These are phyloP conservation scores for Pleurotus tuoliensis DNA, from an alignment of 768 basidiomycete genomes.

Conservation along the genomic window DNA sequence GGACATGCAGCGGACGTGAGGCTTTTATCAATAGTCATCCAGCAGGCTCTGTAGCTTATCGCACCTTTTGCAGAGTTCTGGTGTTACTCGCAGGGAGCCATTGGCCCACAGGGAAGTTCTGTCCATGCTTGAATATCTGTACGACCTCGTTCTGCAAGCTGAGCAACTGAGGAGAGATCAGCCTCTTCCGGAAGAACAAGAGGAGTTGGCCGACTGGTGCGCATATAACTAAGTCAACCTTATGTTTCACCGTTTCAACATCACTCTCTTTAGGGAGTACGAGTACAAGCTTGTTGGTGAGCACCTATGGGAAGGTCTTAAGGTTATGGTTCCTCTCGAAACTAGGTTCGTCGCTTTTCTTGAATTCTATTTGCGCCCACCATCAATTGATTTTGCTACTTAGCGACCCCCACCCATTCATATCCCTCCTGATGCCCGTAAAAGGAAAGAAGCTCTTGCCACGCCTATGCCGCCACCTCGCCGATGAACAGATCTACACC, in stretches of 20 bases:
- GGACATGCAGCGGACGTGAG: slow-evolving; percentile 55
- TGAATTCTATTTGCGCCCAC: background rate
- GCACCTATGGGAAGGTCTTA: slow-evolving; percentile 73
- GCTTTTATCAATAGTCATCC: background rate
- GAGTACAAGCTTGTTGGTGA: slow-evolving; percentile 59
- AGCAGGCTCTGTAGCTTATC: background rate
- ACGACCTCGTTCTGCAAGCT: slow-evolving; percentile 77
- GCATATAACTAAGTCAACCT: slow-evolving; percentile 17
- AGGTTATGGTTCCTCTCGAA: slow-evolving; percentile 89
- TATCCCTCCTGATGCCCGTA: slow-evolving; percentile 79
- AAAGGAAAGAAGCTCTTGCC: slow-evolving; percentile 95
- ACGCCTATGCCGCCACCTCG: slow-evolving; percentile 81
- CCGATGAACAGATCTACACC: slow-evolving; percentile 75
- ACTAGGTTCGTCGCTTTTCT: slow-evolving; percentile 61
- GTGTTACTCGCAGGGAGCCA: slow-evolving; percentile 64
- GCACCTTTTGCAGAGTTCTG: slow-evolving; percentile 41
- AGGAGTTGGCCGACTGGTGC: slow-evolving; percentile 41
- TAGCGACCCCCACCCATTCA: slow-evolving; percentile 94
- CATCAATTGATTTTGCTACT: background rate
- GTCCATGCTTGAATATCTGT: slow-evolving; percentile 76
- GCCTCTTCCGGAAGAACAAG: slow-evolving; percentile 59
- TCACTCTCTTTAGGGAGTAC: slow-evolving; percentile 39
- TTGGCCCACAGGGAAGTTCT: slow-evolving; percentile 77
- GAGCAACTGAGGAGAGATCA: slow-evolving; percentile 85
- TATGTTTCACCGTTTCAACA: background rate